phyloP scores from a whole-genome alignment of 2,329 filamentous ascomycete species.

The Didymella segeticola region DNA sequence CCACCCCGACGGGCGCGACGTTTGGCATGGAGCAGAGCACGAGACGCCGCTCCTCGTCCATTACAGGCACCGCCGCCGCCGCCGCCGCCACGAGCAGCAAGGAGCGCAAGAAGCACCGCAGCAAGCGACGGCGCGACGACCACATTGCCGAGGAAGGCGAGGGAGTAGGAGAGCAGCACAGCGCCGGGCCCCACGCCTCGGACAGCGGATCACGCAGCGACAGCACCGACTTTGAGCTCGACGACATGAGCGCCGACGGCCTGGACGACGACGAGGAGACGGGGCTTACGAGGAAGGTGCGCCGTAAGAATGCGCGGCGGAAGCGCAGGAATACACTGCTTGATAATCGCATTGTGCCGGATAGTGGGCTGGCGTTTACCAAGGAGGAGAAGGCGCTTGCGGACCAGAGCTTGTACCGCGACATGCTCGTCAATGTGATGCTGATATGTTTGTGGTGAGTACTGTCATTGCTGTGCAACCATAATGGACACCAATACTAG shows the following conservation, averaged over 20 bases:
- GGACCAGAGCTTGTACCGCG: constrained; percentile 74
- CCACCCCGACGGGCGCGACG: constrained; percentile 35
- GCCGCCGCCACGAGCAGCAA: constrained; percentile 30
- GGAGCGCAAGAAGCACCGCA: constrained; percentile 34
- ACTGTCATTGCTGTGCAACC: background rate
- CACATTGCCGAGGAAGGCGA: constrained; percentile 47
- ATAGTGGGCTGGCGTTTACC: constrained; percentile 58
- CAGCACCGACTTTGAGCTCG: constrained; percentile 63
- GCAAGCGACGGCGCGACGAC: constrained; percentile 35
- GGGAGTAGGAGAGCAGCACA: too few species aligned
- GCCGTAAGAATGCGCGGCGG: constrained; percentile 70
- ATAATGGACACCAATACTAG: too few species aligned
- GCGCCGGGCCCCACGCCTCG: constrained; percentile 37
- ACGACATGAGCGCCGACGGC: constrained; percentile 71
- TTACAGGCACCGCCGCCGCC: constrained; percentile 37
- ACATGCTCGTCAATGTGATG: constrained; percentile 74
- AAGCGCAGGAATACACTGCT: constrained; percentile 73
- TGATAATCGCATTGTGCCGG: constrained; percentile 70
- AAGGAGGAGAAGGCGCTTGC: constrained; percentile 77
- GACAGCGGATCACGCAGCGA: constrained; percentile 45
- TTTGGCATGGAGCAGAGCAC: constrained; percentile 23
- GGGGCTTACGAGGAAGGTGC: constrained; percentile 77
- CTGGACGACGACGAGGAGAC: constrained; percentile 86
- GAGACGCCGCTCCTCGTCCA: constrained; percentile 45
- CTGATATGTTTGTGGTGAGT: constrained; percentile 82